These are phyloP conservation scores for Penicillium coprophilum DNA, from an alignment of 495 filamentous ascomycete genomes.

Conservation along the genomic window DNA sequence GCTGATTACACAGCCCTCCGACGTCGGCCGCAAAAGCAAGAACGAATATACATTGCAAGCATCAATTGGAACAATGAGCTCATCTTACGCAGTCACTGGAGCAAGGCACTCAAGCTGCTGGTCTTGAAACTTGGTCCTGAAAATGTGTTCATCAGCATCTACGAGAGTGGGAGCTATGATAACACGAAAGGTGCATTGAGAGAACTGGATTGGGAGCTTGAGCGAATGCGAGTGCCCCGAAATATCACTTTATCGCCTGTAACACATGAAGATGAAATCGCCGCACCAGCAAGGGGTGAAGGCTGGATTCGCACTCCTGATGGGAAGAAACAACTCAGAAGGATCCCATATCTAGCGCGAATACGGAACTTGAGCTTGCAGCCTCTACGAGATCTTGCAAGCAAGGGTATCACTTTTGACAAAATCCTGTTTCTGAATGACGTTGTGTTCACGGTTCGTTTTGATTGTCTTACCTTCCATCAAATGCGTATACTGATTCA, in stretches of 20 bases:
- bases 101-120: slow-evolving; percentile 55
- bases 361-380: slow-evolving; percentile 59
- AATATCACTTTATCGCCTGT: slow-evolving; percentile 54
- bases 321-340: slow-evolving; percentile 55
- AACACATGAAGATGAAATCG: slow-evolving; percentile 56
- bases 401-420: slow-evolving; percentile 57
- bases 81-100: slow-evolving; percentile 64
- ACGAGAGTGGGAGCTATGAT: slow-evolving; percentile 73
- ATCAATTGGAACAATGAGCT: slow-evolving; percentile 70
- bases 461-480: neutral
- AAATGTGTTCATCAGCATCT: slow-evolving; percentile 71
- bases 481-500: neutral
- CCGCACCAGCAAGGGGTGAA: slow-evolving; percentile 30
- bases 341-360: slow-evolving; percentile 67
- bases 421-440: slow-evolving; percentile 74
- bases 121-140: slow-evolving; percentile 54
- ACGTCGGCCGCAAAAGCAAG: slow-evolving; percentile 19
- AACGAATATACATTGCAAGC: slow-evolving; percentile 64
- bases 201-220: slow-evolving; percentile 58
- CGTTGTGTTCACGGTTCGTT: slow-evolving; percentile 67
- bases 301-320: slow-evolving; percentile 60
- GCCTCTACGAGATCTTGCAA: slow-evolving; percentile 45
- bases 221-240: slow-evolving; percentile 49
- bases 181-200: slow-evolving; percentile 62
- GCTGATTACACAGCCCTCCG: slow-evolving; percentile 18